phyloP scores from a whole-genome alignment of 805 yeast genomes.

The Candida germanica region DNA sequence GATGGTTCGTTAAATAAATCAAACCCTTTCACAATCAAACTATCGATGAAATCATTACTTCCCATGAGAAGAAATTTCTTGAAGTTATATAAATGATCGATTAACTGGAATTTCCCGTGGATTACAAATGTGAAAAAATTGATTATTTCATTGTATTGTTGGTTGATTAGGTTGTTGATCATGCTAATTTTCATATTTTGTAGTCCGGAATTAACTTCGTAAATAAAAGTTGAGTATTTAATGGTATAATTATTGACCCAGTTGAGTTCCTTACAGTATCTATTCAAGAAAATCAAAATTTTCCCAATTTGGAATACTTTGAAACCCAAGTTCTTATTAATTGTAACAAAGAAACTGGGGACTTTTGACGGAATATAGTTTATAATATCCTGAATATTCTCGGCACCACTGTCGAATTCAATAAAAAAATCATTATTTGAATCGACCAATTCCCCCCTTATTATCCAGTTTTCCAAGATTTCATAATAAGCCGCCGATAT shows the following conservation, averaged over 20 bases:
- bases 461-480: constrained; percentile 63
- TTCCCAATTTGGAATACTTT: constrained; percentile 69
- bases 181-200: constrained; percentile 31
- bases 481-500: constrained; percentile 59
- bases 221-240: constrained; percentile 29
- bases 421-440: constrained; percentile 63
- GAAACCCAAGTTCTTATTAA: constrained; percentile 30
- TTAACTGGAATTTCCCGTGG: constrained; percentile 44
- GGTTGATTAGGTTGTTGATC: constrained; percentile 31
- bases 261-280: constrained; percentile 61
- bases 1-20: constrained; percentile 59
- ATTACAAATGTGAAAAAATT: constrained; percentile 50
- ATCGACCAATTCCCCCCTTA: constrained; percentile 59
- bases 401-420: constrained; percentile 25
- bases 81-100: constrained; percentile 56
- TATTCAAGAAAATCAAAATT: constrained; percentile 59
- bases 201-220: constrained; percentile 31
- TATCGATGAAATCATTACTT: constrained; percentile 78
- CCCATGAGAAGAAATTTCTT: constrained; percentile 68
- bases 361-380: constrained; percentile 29
- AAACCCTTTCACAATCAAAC: constrained; percentile 54
- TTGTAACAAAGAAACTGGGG: constrained; percentile 44
- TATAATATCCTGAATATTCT: constrained; percentile 34
- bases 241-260: constrained; percentile 53
- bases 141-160: constrained; percentile 52